Evolutionary conservation across 257 asterid species (phyloP), one percentile per base, ranked within the genome.

Genomic region (Eustoma russellianum): DNA sequence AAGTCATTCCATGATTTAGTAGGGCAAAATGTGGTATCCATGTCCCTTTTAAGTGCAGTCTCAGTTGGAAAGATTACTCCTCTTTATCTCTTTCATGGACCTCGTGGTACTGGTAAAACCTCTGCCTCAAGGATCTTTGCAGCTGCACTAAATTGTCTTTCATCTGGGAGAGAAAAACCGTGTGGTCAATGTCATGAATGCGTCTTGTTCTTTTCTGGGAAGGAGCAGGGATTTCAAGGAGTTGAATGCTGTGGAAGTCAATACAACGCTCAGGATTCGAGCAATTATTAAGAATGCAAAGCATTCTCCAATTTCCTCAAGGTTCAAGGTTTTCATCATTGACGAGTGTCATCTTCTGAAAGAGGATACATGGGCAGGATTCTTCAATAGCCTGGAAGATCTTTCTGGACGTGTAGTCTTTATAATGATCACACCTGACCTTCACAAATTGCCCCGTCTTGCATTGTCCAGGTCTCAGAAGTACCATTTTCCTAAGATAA

Each of bases 51-150:
- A 55, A 78, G 59, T 56, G 83, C 94, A 58, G 70, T 87, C 67
- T 72, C 81, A 24, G 74, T 19, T 19, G 69, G 63, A 41, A 66
- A 65, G 66, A 72, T 87, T 70, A 48, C 72, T 64, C 71, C 95
- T 5, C 61, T 82, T 16, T 84, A 79, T 65, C 68, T 91, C 51
- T 91, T 87, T 52, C 86, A 91, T 48, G 97, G 97, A 41, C 98
- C 93, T 13, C 82, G 93, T 11, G 98, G 98, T 46, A 84, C 86
- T 5, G 98, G 98, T 6, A 91, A 91, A 66, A 87, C 97, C 34
- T 87, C 90, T 1, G 80, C 95, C 17, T 69, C 97, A 19, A 76
- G 86, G 71, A 65, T 91, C 53, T 87, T 91, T 59, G 84, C 97
- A n/a, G 97, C 97, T 11, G 93, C 98, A 0, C 61, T 91, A 48